Percentiles rank a stretch among this genome's conserved stretches.
phyloP scores from a whole-genome alignment of 352 stramenopile genomes.

The Phytophthora agathidicida region DNA sequence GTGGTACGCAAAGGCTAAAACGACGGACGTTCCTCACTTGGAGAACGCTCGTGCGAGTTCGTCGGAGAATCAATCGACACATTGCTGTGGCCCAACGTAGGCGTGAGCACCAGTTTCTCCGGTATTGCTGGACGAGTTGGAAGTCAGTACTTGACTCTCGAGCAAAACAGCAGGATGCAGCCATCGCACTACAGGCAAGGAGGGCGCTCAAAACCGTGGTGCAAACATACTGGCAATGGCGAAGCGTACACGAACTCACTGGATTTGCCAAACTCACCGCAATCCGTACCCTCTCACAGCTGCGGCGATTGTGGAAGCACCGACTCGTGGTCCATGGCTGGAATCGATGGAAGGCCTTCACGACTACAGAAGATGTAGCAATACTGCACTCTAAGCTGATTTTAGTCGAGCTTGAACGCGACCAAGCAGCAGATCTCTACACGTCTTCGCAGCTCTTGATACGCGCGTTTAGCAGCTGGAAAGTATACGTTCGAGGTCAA shows the following conservation, averaged over 20 bases:
- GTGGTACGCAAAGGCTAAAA: constrained; percentile 15
- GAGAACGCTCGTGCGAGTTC: constrained; percentile 5
- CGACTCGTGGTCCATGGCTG: constrained; percentile 6
- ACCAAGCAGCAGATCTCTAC: constrained; percentile 1
- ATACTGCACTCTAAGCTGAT: constrained; percentile 13
- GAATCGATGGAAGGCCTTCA: constrained; percentile 19
- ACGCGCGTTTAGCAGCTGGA: constrained; percentile 26
- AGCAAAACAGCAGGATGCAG: constrained; percentile 3
- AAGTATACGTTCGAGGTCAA: constrained; percentile 7
- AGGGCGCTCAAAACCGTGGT: constrained; percentile 1
- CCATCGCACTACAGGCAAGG: background rate
- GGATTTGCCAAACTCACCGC: constrained; percentile 9
- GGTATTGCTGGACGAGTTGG: constrained; percentile 19
- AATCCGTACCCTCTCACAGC: constrained; percentile 1
- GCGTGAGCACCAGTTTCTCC: constrained; percentile 8
- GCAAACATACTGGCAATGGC: constrained; percentile 23
- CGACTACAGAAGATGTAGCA: constrained; percentile 1
- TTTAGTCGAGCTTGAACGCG: constrained; percentile 4
- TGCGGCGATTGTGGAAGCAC: constrained; percentile 10
- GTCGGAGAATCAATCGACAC: constrained; percentile 1
- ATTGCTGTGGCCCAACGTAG: background rate
- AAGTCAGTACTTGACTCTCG: background rate
- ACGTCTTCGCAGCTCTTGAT: constrained; percentile 2
- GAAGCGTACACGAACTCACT: background rate
- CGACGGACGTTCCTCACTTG: constrained; percentile 13